Conservation (phyloP, 352 stramenopile genomes). For the Globisporangium nunn region DNA sequence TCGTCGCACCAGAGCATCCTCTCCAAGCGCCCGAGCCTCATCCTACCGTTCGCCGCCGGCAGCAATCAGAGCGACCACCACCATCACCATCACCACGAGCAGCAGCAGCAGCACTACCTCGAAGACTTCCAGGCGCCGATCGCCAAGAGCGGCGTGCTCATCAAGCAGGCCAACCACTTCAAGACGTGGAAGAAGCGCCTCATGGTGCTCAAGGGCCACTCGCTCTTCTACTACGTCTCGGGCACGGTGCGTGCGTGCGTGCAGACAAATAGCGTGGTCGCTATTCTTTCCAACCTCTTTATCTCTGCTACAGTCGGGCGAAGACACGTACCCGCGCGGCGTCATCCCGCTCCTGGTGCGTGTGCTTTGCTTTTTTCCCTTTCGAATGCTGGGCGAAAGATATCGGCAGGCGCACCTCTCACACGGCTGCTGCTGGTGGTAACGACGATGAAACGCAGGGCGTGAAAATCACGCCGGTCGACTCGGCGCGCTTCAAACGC, state of each 20-base stretch:
- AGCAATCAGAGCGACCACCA: constrained; percentile 10
- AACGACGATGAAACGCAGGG: constrained; percentile 12
- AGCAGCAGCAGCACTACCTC: constrained; percentile 33
- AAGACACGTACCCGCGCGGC: constrained; percentile 78
- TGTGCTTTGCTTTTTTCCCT: neutral
- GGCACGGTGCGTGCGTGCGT: constrained; percentile 44
- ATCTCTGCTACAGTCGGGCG: constrained; percentile 41
- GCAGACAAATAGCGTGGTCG: too few species aligned
- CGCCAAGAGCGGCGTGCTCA: constrained; percentile 78
- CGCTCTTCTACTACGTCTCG: constrained; percentile 86
- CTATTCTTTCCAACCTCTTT: too few species aligned
- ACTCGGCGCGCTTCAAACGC: constrained; percentile 73
- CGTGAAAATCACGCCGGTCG: constrained; percentile 74
- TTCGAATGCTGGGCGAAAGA: too few species aligned
- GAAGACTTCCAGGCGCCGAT: constrained; percentile 79
- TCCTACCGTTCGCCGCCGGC: constrained; percentile 48
- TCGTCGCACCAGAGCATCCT: constrained; percentile 38
- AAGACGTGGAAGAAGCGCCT: constrained; percentile 88
- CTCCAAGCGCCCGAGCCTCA: constrained; percentile 68
- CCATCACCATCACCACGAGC: too few species aligned
- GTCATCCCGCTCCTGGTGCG: constrained; percentile 64
- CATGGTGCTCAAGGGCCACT: constrained; percentile 85
- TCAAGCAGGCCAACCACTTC: constrained; percentile 85
- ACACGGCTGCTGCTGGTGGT: constrained; percentile 2
- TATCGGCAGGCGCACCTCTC: neutral